Base-by-base conservation (phyloP, 176 grass and related monocot species). In the Bromus sterilis region DNA sequence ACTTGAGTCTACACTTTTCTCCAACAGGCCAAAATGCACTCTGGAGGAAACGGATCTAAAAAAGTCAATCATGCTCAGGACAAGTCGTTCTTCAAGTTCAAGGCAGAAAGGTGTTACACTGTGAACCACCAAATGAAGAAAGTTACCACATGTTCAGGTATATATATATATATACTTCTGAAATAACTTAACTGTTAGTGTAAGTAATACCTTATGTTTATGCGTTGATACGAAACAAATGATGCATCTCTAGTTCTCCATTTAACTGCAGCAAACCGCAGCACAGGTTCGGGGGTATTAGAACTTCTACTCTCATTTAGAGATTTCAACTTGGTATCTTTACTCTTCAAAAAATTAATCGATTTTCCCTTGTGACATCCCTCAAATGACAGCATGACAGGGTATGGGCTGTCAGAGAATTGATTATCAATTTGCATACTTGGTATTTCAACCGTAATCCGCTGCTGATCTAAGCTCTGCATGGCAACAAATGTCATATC, bases 381-480 rank as follows among this genome's bases (percentile, higher is more conserved):
- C 41, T 98, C 90, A 84, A 94, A 94, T 76, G 95, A 98, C 31
- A 98, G 77, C 83, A 91, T 84, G 34, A 94, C 86, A 73, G 95
- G 95, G 90, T 94, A 92, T 76, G 88, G 90, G 76, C 90, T 93
- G 74, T 95, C 95, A 49, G 84, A 75, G 83, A 93, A 81, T 33
- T 98, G 95, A 91, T 98, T 98, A 86, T 98, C 95, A 72, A 98
- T 94, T 93, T 98, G 95, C 79, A 98, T 89, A 86, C 82, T 88
- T 64, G 85, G 86, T 66, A 87, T 91, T 87, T 94, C 86, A 83
- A 93, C 68, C 4, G 82, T 87, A 34, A 98, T 55, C 57, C 74
- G 90, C 46, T 98, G 92, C 78, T 91, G 92, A 87, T 94, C 86
- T 84, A 98, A 88, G 82, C 88, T 98, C 81, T 95, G 95, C 86